A percentile compares a stretch with the other conserved stretches of the same genome.
These are phyloP conservation scores for Miscanthus lutarioriparius DNA, from an alignment of 176 grass and related monocot species.

Conservation along the genomic window DNA sequence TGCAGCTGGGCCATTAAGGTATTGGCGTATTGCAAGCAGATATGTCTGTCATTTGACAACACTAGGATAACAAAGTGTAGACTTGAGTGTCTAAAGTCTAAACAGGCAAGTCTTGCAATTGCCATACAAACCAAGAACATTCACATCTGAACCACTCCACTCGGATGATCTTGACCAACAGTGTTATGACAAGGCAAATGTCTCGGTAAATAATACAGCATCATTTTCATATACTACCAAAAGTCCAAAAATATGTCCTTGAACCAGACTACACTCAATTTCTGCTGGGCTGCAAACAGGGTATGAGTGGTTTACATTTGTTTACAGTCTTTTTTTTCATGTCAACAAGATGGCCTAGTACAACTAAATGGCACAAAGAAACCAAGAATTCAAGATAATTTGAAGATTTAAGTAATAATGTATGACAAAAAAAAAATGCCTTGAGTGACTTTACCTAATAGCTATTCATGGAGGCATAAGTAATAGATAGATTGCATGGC, in stretches of 20 bases:
- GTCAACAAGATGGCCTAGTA: background rate
- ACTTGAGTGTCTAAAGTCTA: conserved; percentile 9
- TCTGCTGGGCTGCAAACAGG: background rate
- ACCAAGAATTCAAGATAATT: conserved; percentile 24
- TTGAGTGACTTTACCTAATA: background rate
- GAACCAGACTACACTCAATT: background rate
- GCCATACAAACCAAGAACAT: conserved; percentile 20
- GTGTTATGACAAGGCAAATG: conserved; percentile 2
- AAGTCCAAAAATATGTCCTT: conserved; percentile 18
- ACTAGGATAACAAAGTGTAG: background rate
- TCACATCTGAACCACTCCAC: background rate
- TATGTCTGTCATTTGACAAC: background rate
- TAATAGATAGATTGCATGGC: conserved; percentile 3
- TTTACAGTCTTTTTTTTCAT: background rate
- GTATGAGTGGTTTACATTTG: background rate
- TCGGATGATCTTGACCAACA: background rate
- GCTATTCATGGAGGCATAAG: background rate
- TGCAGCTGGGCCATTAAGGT: background rate
- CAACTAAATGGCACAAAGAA: background rate
- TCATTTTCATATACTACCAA: background rate
- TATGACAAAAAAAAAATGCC: background rate
- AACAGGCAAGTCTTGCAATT: conserved; percentile 3
- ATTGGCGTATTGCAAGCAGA: background rate
- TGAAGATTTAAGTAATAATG: background rate
- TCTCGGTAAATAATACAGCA: background rate